phyloP scores from a whole-genome alignment of 2,329 filamentous ascomycete genomes.

The Alternaria postmessia region DNA sequence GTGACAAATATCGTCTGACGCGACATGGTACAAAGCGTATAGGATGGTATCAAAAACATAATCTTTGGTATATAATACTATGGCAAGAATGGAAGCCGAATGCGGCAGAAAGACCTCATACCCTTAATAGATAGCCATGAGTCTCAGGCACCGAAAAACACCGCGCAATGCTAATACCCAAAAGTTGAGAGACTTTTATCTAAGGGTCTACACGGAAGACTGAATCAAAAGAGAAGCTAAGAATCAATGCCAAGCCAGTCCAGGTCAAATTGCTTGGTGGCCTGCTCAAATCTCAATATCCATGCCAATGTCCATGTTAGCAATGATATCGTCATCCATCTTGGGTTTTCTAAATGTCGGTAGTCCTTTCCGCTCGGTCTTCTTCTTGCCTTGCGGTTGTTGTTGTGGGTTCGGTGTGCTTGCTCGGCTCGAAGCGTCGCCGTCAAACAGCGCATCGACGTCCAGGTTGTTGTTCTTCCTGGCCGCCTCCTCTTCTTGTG shows the following conservation, averaged over 20 bases:
- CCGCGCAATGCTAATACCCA: slow-evolving; percentile 4
- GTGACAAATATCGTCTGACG: neutral
- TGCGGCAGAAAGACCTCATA: neutral
- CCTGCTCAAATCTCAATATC: slow-evolving; percentile 78
- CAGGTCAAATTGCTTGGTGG: neutral
- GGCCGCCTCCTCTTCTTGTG: slow-evolving; percentile 41
- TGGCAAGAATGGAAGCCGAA: neutral
- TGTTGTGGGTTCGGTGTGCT: slow-evolving; percentile 56
- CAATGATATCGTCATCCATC: slow-evolving; percentile 93
- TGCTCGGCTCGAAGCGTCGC: slow-evolving; percentile 54
- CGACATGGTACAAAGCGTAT: neutral
- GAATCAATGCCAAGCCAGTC: neutral
- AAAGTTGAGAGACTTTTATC: neutral
- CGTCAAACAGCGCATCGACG: slow-evolving; percentile 58
- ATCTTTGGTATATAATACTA: slow-evolving; percentile 2
- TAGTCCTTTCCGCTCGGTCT: slow-evolving; percentile 61
- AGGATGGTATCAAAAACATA: neutral
- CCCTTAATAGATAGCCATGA: neutral
- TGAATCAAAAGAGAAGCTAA: neutral
- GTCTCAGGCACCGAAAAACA: neutral
- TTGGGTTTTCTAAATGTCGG: slow-evolving; percentile 78
- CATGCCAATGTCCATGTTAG: slow-evolving; percentile 85
- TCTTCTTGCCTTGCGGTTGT: slow-evolving; percentile 63
- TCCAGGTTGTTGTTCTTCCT: slow-evolving; percentile 44
- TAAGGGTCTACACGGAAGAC: neutral